Evolutionary conservation across 1,139 yeast species (phyloP).

Genomic region (Zygosaccharomyces sapae): DNA sequence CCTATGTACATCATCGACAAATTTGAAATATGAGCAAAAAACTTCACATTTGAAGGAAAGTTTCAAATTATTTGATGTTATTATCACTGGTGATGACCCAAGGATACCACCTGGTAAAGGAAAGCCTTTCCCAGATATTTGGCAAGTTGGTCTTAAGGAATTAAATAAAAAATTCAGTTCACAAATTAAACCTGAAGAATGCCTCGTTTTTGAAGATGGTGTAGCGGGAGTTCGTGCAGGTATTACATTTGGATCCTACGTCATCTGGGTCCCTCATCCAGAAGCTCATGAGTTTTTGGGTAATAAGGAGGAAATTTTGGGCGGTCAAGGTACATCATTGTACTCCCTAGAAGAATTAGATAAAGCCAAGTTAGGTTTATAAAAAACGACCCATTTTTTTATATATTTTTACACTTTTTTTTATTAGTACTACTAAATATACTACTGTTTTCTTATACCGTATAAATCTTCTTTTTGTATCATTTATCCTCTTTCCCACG

Average conservation of each 20-base stretch:
- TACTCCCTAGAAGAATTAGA: constrained; percentile 53
- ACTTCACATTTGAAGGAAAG: constrained; percentile 62
- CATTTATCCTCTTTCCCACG: not conserved
- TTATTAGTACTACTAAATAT: not conserved
- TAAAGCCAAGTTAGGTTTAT: constrained; percentile 44
- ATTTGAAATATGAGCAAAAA: constrained; percentile 56
- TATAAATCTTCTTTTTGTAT: constrained; percentile 1
- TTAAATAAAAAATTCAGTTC: constrained; percentile 51
- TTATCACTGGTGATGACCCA: constrained; percentile 84
- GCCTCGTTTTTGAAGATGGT: constrained; percentile 91
- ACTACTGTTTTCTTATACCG: constrained; percentile 4
- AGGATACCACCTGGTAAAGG: constrained; percentile 82
- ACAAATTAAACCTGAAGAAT: constrained; percentile 64
- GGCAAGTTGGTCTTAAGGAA: constrained; percentile 73
- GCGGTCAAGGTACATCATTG: constrained; percentile 55
- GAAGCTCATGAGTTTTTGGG: constrained; percentile 56
- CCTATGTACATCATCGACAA: constrained; percentile 83
- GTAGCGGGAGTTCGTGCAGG: constrained; percentile 86
- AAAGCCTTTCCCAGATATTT: constrained; percentile 89
- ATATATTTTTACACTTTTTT: too few species aligned
- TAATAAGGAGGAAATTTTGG: constrained; percentile 47
- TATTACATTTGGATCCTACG: constrained; percentile 74
- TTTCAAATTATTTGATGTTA: constrained; percentile 60
- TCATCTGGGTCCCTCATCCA: constrained; percentile 88
- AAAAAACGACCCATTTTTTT: constrained; percentile 1